Base-by-base conservation (phyloP, 495 filamentous ascomycete genomes). In the Penicillium cinerascens region DNA sequence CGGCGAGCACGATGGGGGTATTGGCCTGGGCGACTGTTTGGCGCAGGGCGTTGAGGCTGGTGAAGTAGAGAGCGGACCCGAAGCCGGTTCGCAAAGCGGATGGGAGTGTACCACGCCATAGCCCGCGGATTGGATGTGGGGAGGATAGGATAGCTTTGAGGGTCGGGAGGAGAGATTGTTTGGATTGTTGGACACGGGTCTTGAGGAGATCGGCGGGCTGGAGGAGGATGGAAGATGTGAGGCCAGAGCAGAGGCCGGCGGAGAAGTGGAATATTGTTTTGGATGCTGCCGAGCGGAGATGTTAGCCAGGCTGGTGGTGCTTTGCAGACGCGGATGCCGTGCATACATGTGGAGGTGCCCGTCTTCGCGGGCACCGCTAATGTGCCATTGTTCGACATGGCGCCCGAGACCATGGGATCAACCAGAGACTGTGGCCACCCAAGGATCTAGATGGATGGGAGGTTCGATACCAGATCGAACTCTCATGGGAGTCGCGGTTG, bases 201-300 rank as follows among this genome's bases (percentile, higher is more conserved):
- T 98, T 98, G 69, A 98, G 85, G 18, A 97, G 87, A 70, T 97
- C 93, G 65, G 92, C 89, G 23, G 93, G 93, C 72, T 98, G 93
- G 45, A 98, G 85, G 58, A 97, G 84, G 51, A 91, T 83, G 51
- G 93, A 89, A 38, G 91, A 89, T 54, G 87, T 79, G 44, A 95
- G 79, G 63, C 93, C 93, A 0, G 92, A 95, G 61, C 80, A 80
- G 35, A 96, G 86, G 52, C 93, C 95, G 49, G 91, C 93, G 52
- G 83, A 71, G 74, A 97, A 95, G 76, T 96, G 92, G 69, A 91
- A 92, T 57, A 77, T 64, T 18, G 70, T 72, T 69, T 76, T 76
- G 10, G 73, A 76, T 55, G 74, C 73, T 77, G 21, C 18, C 40
- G 3, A 17, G 22, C 15, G 2, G 8, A 18, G n/a, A n/a, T n/a